These are phyloP conservation scores for Aspergillus ostianus DNA, from an alignment of 495 filamentous ascomycete genomes.

Conservation along the genomic window DNA sequence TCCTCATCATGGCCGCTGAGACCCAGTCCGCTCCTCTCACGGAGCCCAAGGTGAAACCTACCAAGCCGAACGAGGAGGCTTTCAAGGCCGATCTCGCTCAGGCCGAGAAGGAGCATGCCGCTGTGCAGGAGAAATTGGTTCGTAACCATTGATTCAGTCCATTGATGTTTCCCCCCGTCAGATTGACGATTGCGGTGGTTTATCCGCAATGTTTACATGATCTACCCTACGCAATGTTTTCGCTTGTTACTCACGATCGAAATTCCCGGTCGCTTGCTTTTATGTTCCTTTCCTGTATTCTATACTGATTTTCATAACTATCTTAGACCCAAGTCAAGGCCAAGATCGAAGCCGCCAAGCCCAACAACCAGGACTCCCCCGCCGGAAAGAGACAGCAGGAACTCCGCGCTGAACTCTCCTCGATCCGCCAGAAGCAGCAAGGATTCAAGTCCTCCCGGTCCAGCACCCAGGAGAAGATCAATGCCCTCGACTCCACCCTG, in stretches of 20 bases:
- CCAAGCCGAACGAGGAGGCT: constrained; percentile 55
- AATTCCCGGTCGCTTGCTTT: too few relatives aligned
- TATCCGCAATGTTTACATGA: too few relatives aligned
- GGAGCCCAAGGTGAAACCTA: constrained; percentile 47
- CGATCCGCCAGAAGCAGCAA: constrained; percentile 78
- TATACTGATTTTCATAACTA: neutral
- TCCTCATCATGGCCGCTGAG: constrained; percentile 36
- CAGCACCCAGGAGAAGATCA: constrained; percentile 80
- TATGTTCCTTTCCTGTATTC: neutral
- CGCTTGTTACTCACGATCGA: neutral
- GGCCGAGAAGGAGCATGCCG: constrained; percentile 79
- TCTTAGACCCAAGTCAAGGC: constrained; percentile 75
- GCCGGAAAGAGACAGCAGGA: constrained; percentile 75
- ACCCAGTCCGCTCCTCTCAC: constrained; percentile 40
- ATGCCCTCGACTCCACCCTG: constrained; percentile 75
- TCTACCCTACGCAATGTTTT: neutral
- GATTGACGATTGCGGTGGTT: too few relatives aligned
- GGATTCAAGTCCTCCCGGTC: constrained; percentile 75
- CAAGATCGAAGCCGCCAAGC: constrained; percentile 76
- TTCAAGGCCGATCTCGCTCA: constrained; percentile 65
- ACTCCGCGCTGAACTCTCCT: constrained; percentile 65
- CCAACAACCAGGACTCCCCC: constrained; percentile 73
- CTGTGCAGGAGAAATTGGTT: constrained; percentile 73
- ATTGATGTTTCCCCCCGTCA: neutral
- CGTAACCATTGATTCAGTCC: constrained; percentile 32